phyloP scores from a whole-genome alignment of 192 early-diverging fungal species.

The Coemansia sp. region DNA sequence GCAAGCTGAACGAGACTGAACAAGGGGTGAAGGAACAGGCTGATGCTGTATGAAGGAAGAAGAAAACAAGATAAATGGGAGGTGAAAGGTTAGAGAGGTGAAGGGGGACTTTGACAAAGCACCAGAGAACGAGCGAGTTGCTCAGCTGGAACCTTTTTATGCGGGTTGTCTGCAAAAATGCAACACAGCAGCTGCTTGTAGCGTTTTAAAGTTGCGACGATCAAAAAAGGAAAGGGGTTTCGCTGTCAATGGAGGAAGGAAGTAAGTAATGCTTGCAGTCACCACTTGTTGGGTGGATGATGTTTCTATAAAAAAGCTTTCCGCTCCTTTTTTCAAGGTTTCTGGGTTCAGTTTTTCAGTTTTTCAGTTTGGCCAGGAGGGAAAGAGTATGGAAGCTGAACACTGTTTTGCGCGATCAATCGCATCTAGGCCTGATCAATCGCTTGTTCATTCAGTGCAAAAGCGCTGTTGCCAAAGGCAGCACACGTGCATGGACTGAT shows the following conservation, averaged over 20 bases:
- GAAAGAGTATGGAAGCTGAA: too few species aligned
- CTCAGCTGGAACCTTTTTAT: background rate
- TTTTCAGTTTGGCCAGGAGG: too few species aligned
- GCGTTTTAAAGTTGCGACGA: too few species aligned
- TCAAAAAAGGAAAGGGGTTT: too few species aligned
- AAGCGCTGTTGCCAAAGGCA: too few species aligned
- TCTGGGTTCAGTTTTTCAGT: too few species aligned
- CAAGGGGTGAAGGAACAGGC: background rate
- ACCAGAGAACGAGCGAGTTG: background rate
- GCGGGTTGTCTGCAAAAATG: background rate
- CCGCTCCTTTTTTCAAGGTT: background rate
- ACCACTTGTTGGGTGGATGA: background rate
- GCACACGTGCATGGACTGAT: background rate
- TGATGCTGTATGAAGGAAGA: background rate
- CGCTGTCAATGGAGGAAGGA: too few species aligned
- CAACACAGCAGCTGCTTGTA: too few species aligned
- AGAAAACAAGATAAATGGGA: background rate
- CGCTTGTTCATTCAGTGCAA: background rate
- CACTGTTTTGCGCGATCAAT: background rate
- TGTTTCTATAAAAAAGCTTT: background rate
- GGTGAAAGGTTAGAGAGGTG: too few species aligned
- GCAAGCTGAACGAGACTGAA: background rate
- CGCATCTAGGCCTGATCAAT: background rate
- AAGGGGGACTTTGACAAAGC: too few species aligned
- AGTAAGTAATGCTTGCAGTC: background rate